Evolutionary conservation across 495 filamentous ascomycete genomes (phyloP).

Genomic region (Podospora pseudocomata): DNA sequence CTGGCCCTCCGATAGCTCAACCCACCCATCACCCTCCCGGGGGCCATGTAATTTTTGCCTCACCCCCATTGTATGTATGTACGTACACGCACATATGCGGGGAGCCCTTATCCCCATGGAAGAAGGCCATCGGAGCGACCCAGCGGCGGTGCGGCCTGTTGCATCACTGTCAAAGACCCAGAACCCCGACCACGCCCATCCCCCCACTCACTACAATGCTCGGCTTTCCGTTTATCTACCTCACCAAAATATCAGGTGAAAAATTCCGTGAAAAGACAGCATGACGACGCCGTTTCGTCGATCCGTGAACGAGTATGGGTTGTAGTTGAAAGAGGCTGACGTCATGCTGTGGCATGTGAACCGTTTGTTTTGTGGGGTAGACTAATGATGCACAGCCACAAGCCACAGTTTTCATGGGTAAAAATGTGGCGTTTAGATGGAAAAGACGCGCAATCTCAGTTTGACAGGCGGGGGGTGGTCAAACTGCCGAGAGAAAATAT

Average conservation of each 20-base stretch:
- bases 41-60: background rate
- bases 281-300: background rate
- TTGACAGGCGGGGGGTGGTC: background rate
- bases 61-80: no score
- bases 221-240: no score
- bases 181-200: background rate
- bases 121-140: background rate
- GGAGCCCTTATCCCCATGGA: background rate
- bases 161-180: conserved; percentile 16
- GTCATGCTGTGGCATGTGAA: background rate
- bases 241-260: no score
- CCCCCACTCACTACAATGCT: no score
- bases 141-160: conserved; percentile 15
- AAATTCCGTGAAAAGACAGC: no score
- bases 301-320: background rate
- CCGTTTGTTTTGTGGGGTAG: background rate
- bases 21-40: background rate
- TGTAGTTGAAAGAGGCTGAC: background rate
- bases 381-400: background rate
- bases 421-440: background rate
- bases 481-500: background rate
- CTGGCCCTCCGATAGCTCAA: background rate
- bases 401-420: background rate
- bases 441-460: background rate
- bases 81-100: background rate